Evolutionary conservation across 2,329 filamentous ascomycete genomes (phyloP).

Genomic region (Phialemonium atrogriseum): DNA sequence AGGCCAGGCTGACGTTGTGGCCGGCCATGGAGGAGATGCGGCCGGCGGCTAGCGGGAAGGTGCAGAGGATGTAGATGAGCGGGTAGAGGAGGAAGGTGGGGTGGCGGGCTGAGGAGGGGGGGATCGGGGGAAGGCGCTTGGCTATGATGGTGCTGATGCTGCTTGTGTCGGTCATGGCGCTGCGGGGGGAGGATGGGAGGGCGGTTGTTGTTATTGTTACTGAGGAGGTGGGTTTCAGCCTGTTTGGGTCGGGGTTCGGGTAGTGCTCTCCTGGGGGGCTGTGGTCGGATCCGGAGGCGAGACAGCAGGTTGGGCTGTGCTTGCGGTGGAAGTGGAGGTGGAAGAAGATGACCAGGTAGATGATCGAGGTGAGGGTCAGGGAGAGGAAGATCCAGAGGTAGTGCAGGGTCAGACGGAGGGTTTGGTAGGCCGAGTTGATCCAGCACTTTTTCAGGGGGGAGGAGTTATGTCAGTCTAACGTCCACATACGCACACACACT

Average conservation of each 20-base stretch:
- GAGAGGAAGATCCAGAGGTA: conserved; percentile 55
- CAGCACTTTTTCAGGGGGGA: conserved; percentile 40
- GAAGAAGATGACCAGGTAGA: conserved; percentile 33
- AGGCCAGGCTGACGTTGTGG: conserved; percentile 37
- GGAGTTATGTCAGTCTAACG: conserved; percentile 6
- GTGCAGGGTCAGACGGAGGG: conserved; percentile 50
- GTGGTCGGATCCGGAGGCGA: conserved; percentile 9
- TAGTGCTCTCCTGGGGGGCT: conserved; percentile 10
- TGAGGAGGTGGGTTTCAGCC: conserved; percentile 5
- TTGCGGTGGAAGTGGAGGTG: conserved; percentile 25
- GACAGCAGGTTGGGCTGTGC: conserved; percentile 12
- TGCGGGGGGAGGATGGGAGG: conserved; percentile 12
- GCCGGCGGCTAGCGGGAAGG: conserved; percentile 55
- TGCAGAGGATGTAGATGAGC: conserved; percentile 61
- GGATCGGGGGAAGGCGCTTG: conserved; percentile 18
- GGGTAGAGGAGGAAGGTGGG: conserved; percentile 59
- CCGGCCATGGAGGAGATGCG: conserved; percentile 56
- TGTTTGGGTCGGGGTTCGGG: conserved; percentile 14
- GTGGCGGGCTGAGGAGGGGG: conserved; percentile 27
- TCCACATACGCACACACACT: no score
- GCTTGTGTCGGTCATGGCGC: conserved; percentile 13
- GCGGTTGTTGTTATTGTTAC: no score
- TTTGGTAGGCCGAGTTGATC: conserved; percentile 47
- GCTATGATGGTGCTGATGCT: no score
- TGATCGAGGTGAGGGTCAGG: conserved; percentile 25